Evolutionary conservation across 2,329 filamentous ascomycete genomes (phyloP).

Genomic region (Helotiales sp.): DNA sequence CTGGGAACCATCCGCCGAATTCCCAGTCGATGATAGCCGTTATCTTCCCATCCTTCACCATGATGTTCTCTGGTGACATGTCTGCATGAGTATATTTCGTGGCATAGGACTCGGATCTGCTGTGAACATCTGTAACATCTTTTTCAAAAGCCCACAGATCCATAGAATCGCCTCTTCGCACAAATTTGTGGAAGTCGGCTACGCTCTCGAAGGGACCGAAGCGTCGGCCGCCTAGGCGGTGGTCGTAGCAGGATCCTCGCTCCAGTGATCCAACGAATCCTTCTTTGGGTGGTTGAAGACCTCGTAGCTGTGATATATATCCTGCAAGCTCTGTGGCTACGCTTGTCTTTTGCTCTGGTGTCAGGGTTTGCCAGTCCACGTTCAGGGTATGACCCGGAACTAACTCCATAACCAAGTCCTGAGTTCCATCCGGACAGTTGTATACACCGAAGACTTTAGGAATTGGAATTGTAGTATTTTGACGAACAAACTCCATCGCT

Average conservation of each 20-base stretch:
- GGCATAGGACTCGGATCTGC: conserved; percentile 1
- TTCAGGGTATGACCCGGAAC: conserved; percentile 1
- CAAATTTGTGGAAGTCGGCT: conserved; percentile 11
- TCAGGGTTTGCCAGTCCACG: conserved; percentile 1
- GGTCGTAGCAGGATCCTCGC: conserved; percentile 6
- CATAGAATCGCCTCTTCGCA: conserved; percentile 8
- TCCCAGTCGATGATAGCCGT: conserved; percentile 18
- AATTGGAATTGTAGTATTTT: conserved; percentile 4
- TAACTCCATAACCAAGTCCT: conserved; percentile 3
- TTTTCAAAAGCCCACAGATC: conserved; percentile 4
- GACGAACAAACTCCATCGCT: conserved; percentile 3
- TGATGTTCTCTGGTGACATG: conserved; percentile 12
- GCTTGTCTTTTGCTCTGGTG: background rate
- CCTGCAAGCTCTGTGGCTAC: conserved; percentile 1
- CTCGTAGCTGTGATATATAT: background rate
- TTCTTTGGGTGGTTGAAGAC: conserved; percentile 1
- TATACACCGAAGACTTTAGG: background rate
- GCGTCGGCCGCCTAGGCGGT: conserved; percentile 7
- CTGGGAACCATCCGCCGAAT: conserved; percentile 12
- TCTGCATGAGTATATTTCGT: conserved; percentile 12
- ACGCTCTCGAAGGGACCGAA: conserved; percentile 11
- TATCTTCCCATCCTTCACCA: conserved; percentile 14
- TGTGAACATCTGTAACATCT: conserved; percentile 5
- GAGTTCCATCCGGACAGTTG: background rate
- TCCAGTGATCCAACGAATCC: background rate